Evolutionary conservation across 2,329 filamentous ascomycete species (phyloP), one percentile per base, ranked within the genome.

Genomic region (Venturiaceae sp.): DNA sequence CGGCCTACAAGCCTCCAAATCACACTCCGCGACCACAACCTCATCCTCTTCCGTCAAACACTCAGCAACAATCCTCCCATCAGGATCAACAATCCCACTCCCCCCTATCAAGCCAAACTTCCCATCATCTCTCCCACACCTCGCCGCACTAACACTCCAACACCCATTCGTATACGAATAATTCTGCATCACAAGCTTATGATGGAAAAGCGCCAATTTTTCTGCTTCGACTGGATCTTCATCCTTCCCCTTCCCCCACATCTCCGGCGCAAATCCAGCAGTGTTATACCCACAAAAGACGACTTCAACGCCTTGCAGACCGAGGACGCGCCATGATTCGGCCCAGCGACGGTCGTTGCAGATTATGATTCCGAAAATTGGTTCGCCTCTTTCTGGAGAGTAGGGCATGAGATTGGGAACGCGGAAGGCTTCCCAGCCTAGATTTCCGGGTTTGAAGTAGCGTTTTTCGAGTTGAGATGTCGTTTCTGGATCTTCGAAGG

Each of bases 401-500:
- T 64, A 67, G 0, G 63, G 54, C 1, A 79, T 62, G 6, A 80
- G 67, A 1, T 70, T 72, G 0, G 77, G 75, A 0, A 71, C 74
- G 33, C 78, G 71, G 59, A 81, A 81, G 1, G 77, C 77, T 52
- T 75, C 66, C 64, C 80, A 82, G 0, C 78, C 79, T 5, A 81
- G 67, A 53, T 81, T 68, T 1, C 78, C 78, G 0, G 77, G 75
- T 54, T 71, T 69, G 64, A 82, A 81, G 64, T 80, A 82, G 39
- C 75, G 66, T 67, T 82, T 82, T 64, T 82, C 79, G 3, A 82
- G 72, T 66, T 81, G 78, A 62, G 80, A 77, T 4, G 76, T 74
- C 0, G 74, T 74, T 11, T 74, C 70, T 4, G 76, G 74, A 32
- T 76, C 71, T 1, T 71, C 67, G 23, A 77, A 72, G 19, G 77